Base-by-base conservation (phyloP, 2,329 filamentous ascomycete genomes). In the Aspergillus sp. region DNA sequence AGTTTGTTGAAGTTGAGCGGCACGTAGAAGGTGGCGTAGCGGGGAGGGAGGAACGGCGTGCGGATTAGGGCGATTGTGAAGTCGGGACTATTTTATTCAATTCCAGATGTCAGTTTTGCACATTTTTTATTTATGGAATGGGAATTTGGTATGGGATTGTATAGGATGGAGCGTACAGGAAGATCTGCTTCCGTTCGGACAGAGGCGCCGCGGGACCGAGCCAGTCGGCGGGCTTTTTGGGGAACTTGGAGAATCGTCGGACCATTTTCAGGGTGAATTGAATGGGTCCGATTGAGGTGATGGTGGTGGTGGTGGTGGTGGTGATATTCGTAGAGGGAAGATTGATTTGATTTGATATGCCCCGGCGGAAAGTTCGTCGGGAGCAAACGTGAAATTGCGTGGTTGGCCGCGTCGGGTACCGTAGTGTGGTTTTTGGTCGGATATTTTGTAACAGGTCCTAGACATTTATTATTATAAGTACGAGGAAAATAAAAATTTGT, bases 1-100 rank as follows among this genome's bases (percentile, higher is more conserved):
- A 98, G 89, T 81, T 99, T 99, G 83, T 92, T 96, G 83, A 97
- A 92, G 70, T 86, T 88, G 69, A 98, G 84, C 10, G 95, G 95
- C 32, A 97, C 94, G 71, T 89, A 84, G 86, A 99, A 99, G 70
- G 88, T 89, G 64, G 94, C 95, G 75, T 91, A 92, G 75, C 88
- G 89, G 19, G 93, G 87, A 7, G 91, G 88, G 57, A 90, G 85
- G 67, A 85, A 83, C 30, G 87, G 86, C 60, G 88, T 89, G 68
- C 88, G 89, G 69, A 96, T 82, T 71, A 98, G 86, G 62, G 89
- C 88, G 72, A 98, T 82, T 65, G 87, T 86, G 80, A 96, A 91
- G 73, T 89, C 87, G 55, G 94, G 94, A 62, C 93, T 96, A 71
- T 23, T 32, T 11, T 1, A 30, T 8, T 21, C 21, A 21, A 3